Percentiles rank a stretch among this genome's conserved stretches.
These are phyloP conservation scores for Pichia manshurica DNA, from an alignment of 805 yeast species.

Conservation along the genomic window DNA sequence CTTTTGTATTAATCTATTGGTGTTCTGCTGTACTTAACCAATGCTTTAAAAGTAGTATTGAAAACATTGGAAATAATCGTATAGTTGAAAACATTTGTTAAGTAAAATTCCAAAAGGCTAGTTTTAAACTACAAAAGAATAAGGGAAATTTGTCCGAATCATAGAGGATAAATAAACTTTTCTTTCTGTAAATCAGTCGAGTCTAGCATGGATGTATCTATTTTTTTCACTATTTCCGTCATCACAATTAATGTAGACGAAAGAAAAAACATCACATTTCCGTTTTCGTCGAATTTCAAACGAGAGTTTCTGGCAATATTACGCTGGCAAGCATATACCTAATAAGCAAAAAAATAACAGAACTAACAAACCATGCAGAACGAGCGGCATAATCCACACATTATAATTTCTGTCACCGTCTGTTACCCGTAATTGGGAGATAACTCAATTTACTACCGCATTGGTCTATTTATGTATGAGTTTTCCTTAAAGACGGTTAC, in stretches of 20 bases:
- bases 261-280: background rate
- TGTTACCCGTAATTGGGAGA: background rate
- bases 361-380: constrained; percentile 39
- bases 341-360: constrained; percentile 35
- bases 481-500: constrained; percentile 7
- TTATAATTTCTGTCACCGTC: constrained; percentile 28
- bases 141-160: no score
- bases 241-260: background rate
- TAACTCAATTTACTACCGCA: background rate
- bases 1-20: no score
- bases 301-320: constrained; percentile 26
- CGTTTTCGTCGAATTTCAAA: background rate
- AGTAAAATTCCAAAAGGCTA: no score
- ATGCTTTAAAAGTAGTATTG: no score
- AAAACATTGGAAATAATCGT: no score
- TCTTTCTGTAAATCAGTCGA: constrained; percentile 14
- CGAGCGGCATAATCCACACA: constrained; percentile 47
- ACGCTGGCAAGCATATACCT: constrained; percentile 20
- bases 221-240: constrained; percentile 14
- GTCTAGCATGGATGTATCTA: constrained; percentile 39
- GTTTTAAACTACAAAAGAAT: no score
- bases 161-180: background rate
- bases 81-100: no score
- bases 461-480: constrained; percentile 12
- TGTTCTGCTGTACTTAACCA: no score